These are phyloP conservation scores for Lasiodiplodia theobromae DNA, from an alignment of 2,329 filamentous ascomycete species.

Conservation along the genomic window DNA sequence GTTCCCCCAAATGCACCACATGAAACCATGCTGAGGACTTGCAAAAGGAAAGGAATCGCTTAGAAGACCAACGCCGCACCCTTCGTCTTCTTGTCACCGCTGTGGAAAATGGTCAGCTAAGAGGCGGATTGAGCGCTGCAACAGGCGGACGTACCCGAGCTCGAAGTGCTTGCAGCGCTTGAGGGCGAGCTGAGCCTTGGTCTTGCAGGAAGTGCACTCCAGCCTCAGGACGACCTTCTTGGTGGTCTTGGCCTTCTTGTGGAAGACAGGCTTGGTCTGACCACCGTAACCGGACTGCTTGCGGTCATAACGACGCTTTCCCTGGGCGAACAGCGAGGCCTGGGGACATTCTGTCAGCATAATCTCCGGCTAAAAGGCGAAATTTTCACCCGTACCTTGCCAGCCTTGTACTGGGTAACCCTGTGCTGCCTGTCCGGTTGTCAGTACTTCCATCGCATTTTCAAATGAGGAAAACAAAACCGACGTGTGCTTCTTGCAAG, in stretches of 20 bases:
- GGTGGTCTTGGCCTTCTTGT: constrained; percentile 99
- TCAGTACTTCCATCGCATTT: constrained; percentile 70
- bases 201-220: constrained; percentile 98
- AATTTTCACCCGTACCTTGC: constrained; percentile 69
- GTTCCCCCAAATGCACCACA: constrained; percentile 30
- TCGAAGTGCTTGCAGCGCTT: constrained; percentile 99
- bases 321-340: constrained; percentile 95
- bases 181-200: constrained; percentile 95
- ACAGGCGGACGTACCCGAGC: constrained; percentile 78
- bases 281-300: constrained; percentile 99
- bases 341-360: constrained; percentile 42
- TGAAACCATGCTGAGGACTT: constrained; percentile 43
- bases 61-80: constrained; percentile 99
- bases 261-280: constrained; percentile 99
- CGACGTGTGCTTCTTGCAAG: constrained; percentile 70
- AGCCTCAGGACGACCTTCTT: constrained; percentile 99
- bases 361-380: constrained; percentile 2
- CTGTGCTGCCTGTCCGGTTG: constrained; percentile 79
- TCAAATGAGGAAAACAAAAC: not conserved
- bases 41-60: constrained; percentile 61
- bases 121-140: not conserved
- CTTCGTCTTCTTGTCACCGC: constrained; percentile 99
- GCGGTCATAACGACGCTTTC: constrained; percentile 93
- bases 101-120: constrained; percentile 49
- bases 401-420: constrained; percentile 96